Base-by-base conservation (phyloP, 768 basidiomycete species). In the Boletus coccyginus region DNA sequence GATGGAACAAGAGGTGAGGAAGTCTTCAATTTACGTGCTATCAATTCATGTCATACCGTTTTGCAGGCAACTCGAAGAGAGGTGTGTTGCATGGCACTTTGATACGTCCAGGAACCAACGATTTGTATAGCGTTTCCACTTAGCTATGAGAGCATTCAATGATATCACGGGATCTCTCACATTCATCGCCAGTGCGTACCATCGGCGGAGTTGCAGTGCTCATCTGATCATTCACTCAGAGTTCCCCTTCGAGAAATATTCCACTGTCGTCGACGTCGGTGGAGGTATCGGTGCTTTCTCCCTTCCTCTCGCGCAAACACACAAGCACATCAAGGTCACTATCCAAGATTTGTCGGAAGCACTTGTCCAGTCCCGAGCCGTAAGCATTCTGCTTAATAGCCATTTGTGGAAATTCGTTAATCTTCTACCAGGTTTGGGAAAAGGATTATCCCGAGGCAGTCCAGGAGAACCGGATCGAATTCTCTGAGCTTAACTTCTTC, bases 221-320 rank as follows among this genome's bases (percentile, higher is more conserved):
- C 10, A 13, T 11, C 45, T 58, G 1, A 56, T 13, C 13, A 6
- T 2, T 14, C 19, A 39, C 39, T n/a, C 24, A 74, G 75, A 59
- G 1, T 75, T 66, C 50, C 70, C 75, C 8, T 76, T 74, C 47
- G 55, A 53, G 11, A 60, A 60, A 27, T 63, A 64, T 45, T 65
- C 71, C 0, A 65, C 64, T 8, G 52, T 74, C 9, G 70, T 73
- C 24, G 74, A 75, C 47, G 63, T 75, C 5, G 74, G 73, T 11
- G 73, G 73, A 42, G 67, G 73, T 8, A 64, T 72, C 17, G 74
- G 74, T 10, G 58, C 66, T 12, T 66, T 69, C 32, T 62, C 69
- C 21, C 52, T 76, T 16, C 63, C 67, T 3, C 63, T 76, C 3
- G 64, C 62, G 3, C 65, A 66, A 32, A 62, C 27, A 21, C 59